A percentile compares a stretch with the other conserved stretches of the same genome.
phyloP scores from a whole-genome alignment of 73 alveolate species.

The Uronychia setigera region DNA sequence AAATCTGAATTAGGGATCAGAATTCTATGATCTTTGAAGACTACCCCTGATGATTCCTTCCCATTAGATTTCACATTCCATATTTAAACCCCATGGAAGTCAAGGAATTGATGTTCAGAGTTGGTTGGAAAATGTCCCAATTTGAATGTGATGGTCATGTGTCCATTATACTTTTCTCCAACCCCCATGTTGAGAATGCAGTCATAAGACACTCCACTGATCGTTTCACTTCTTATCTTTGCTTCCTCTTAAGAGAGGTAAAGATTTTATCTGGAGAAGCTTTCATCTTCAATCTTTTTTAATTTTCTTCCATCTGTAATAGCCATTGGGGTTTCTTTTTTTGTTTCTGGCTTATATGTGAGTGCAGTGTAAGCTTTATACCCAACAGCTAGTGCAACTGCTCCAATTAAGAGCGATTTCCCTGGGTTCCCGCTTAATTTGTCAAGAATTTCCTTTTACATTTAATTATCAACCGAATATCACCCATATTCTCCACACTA shows the following conservation, averaged over 20 bases:
- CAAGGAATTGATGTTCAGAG: constrained; percentile 53
- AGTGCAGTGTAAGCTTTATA: too few relatives aligned
- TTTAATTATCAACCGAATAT: too few relatives aligned
- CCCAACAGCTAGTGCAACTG: too few relatives aligned
- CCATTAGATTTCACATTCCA: constrained; percentile 62
- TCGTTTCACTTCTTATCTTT: constrained; percentile 27
- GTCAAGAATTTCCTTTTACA: too few relatives aligned
- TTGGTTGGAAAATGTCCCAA: not conserved
- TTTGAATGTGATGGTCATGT: constrained; percentile 31
- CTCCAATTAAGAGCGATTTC: too few relatives aligned
- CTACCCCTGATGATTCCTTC: constrained; percentile 10
- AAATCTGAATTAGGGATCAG: constrained; percentile 38
- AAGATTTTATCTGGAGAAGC: too few relatives aligned
- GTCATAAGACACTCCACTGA: constrained; percentile 61
- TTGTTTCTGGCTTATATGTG: too few relatives aligned
- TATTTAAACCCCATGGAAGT: constrained; percentile 75
- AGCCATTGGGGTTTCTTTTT: too few relatives aligned
- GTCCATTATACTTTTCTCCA: constrained; percentile 59
- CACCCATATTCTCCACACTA: too few relatives aligned
- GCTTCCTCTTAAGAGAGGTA: constrained; percentile 60
- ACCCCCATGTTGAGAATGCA: constrained; percentile 29
- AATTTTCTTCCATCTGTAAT: too few relatives aligned
- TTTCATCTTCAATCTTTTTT: too few relatives aligned
- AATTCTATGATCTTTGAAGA: constrained; percentile 61
- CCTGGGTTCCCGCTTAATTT: too few relatives aligned